Conservation (phyloP, 305 asterid species). For the Fraxinus xanthoxyloides region DNA sequence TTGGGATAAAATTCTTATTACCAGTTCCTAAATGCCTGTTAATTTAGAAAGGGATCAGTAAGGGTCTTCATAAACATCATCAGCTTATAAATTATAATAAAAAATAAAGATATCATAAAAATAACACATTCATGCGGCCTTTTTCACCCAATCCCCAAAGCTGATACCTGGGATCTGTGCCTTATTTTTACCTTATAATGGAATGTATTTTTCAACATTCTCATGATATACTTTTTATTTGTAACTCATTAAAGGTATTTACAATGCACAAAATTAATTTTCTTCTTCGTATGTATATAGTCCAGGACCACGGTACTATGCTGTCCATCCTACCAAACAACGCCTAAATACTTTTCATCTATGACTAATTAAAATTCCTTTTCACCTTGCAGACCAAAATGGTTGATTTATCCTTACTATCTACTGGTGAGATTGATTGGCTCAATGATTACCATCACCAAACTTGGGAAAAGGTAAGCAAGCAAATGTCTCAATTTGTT, state of each 20-base stretch:
- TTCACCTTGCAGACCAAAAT: slow-evolving; percentile 53
- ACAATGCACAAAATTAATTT: not conserved
- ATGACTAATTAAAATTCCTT: slow-evolving; percentile 10
- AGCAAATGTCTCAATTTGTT: slow-evolving; percentile 2
- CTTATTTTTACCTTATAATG: not conserved
- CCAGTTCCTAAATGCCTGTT: not conserved
- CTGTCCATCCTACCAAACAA: not conserved
- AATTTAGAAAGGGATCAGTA: not conserved
- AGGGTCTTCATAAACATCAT: not conserved
- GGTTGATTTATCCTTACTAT: slow-evolving; percentile 63
- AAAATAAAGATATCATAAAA: not conserved
- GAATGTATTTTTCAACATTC: not conserved
- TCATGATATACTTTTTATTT: not conserved
- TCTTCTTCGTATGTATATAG: not conserved
- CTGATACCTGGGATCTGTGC: not conserved
- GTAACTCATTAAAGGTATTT: not conserved
- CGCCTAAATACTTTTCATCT: not conserved
- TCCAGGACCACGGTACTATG: not conserved
- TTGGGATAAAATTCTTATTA: not conserved
- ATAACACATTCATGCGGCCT: not conserved
- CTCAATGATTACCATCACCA: slow-evolving; percentile 79
- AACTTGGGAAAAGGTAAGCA: slow-evolving; percentile 91
- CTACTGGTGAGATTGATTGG: slow-evolving; percentile 74
- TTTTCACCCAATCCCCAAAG: not conserved
- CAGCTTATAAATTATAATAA: not conserved